Base-by-base conservation (phyloP, 2,329 filamentous ascomycete species). In the Penicillium vulpinum region DNA sequence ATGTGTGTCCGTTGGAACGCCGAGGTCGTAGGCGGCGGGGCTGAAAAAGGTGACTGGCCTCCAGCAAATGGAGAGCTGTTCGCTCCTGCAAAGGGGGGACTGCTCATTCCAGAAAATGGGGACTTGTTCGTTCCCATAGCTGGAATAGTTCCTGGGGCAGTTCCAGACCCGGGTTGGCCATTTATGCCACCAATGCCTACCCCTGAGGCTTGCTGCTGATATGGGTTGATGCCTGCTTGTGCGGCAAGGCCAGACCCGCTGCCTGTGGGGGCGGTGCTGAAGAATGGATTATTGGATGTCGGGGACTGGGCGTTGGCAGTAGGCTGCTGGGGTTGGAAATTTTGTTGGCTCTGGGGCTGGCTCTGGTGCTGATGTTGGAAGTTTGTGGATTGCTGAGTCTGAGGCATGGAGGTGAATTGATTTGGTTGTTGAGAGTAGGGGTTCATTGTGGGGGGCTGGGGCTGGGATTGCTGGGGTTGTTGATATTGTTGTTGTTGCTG, bases 1-100 rank as follows among this genome's bases (percentile, higher is more conserved):
- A 78, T 75, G 58, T 79, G 77, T 15, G 68, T 64, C 54, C 69
- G 64, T 18, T 63, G 57, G 18, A 67, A 67, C 8, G 51, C 57
- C 16, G 55, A 53, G 51, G 54, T 62, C 4, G 62, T 44, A 5
- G 61, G 56, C 2, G 65, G 68, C 13, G 61, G 59, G 28, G 45
- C 60, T 18, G 43, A 33, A 28, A 53, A 49, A 1, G 55, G 50
- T 8, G 49, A 54, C 6, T 47, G n/a, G 29, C 35, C 48, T 31
- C 54, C 48, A 18, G 41, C 41, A 21, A 52, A 52, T 40, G 54
- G 54, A 2, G 54, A 35, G 5, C 45, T 51, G 48, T 35, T 56
- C 21, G 48, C 35, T 38, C 48, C 48, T n/a, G 35, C 41, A 16
- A 52, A 52, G 26, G 48, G 41, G 9, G 54, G 52, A 36, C 29